phyloP scores from a whole-genome alignment of 352 stramenopile species.

The Pythium scleroteichum region DNA sequence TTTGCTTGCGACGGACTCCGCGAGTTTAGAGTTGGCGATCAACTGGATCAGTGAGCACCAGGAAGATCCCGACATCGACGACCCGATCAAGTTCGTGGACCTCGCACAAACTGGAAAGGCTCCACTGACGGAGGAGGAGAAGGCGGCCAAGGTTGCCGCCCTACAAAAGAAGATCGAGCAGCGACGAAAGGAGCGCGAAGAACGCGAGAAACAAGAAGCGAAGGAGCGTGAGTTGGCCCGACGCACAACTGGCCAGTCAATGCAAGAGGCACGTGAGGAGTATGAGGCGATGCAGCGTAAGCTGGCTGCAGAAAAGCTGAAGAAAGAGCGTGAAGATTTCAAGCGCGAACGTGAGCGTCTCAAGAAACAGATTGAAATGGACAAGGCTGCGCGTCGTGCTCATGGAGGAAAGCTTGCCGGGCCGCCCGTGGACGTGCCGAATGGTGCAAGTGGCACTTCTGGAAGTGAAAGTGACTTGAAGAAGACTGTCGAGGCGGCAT shows the following conservation, averaged over 20 bases:
- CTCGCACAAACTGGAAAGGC: conserved; percentile 46
- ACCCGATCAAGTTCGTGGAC: conserved; percentile 86
- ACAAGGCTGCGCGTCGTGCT: conserved; percentile 89
- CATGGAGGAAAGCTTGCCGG: conserved; percentile 81
- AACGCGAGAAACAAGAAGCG: conserved; percentile 56
- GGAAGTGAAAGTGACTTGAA: conserved; percentile 19
- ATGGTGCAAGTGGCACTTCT: background rate
- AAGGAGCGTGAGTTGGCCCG: conserved; percentile 69
- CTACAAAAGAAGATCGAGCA: conserved; percentile 80
- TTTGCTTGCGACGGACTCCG: conserved; percentile 76
- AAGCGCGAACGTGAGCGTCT: conserved; percentile 89
- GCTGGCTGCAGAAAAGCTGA: conserved; percentile 77
- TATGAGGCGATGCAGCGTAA: conserved; percentile 81
- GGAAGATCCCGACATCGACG: conserved; percentile 88
- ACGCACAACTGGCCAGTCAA: conserved; percentile 71
- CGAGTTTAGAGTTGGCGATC: conserved; percentile 74
- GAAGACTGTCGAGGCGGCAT: conserved; percentile 28
- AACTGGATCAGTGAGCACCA: conserved; percentile 90
- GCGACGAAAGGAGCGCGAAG: conserved; percentile 77
- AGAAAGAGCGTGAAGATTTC: conserved; percentile 89
- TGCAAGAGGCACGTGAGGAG: conserved; percentile 77
- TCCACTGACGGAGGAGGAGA: conserved; percentile 85
- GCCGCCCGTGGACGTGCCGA: conserved; percentile 56
- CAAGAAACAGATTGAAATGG: conserved; percentile 87
- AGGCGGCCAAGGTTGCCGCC: conserved; percentile 81